Conservation (phyloP, 257 asterid species). For the Osmanthus fragrans region DNA sequence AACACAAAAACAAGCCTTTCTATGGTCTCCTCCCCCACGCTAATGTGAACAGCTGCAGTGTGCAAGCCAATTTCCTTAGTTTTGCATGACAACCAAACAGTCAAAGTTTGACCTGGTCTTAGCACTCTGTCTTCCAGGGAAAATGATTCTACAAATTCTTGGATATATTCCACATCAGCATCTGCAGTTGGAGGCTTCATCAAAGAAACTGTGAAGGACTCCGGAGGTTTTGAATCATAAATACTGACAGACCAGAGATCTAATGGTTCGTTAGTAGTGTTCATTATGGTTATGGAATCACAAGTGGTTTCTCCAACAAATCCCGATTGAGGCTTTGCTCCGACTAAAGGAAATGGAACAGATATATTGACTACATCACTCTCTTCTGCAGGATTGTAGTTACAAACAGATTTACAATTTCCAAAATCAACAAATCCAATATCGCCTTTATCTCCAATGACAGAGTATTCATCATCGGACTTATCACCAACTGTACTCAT, state of each 20-base stretch:
- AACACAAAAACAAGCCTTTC: conserved; percentile 73
- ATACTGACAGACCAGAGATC: conserved; percentile 77
- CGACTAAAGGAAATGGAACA: conserved; percentile 65
- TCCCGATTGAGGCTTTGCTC: conserved; percentile 70
- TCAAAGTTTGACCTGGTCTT: conserved; percentile 44
- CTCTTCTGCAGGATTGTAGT: conserved; percentile 69
- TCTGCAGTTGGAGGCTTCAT: conserved; percentile 73
- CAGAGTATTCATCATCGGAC: conserved; percentile 83
- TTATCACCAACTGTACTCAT: conserved; percentile 49
- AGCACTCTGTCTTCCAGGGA: conserved; percentile 70
- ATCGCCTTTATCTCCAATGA: conserved; percentile 75
- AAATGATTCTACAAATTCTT: conserved; percentile 57
- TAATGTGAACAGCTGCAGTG: conserved; percentile 72
- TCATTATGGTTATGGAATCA: conserved; percentile 58
- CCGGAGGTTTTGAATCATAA: conserved; percentile 82
- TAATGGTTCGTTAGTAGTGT: conserved; percentile 48
- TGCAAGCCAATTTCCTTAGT: conserved; percentile 87
- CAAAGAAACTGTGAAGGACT: conserved; percentile 67
- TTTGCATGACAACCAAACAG: conserved; percentile 83
- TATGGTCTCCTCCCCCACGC: conserved; percentile 68
- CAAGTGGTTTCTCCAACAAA: conserved; percentile 59
- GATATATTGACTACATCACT: conserved; percentile 60
- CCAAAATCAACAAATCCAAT: conserved; percentile 78
- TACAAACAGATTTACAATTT: conserved; percentile 46
- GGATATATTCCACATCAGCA: conserved; percentile 52